Evolutionary conservation across 2,329 filamentous ascomycete species (phyloP), one percentile per base, ranked within the genome.

Genomic region (Sordariomycetes sp.): DNA sequence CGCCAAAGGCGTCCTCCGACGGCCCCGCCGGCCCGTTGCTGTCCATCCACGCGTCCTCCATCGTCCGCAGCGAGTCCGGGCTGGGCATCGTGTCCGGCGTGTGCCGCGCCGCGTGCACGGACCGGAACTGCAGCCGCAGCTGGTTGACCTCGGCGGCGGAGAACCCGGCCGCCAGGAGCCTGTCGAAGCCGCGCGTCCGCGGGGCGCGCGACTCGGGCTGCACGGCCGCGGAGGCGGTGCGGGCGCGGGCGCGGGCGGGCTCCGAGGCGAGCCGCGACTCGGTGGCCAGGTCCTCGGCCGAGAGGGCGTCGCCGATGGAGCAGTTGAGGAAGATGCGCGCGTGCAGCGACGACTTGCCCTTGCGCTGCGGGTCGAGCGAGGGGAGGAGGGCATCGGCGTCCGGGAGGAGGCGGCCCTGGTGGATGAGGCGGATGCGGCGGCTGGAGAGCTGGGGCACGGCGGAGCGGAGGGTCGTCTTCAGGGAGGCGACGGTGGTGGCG

Each of bases 11-110:
- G 34, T 65, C 63, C 2, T 62, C 66, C 1, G 64, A 68, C 1
- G 70, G 64, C 22, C 70, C 72, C 4, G 69, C 68, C 32, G 63
- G 68, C 52, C 69, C 74, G 40, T 83, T 85, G 58, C 82, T 82
- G 65, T 97, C 93, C 61, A 97, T 87, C 93, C 93, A 97, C 12
- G 85, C 78, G 66, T 97, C 93, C 70, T 97, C 93, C 68, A 97
- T 80, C 24, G 81, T 77, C 16, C 90, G 84, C 65, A 97, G 76
- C 32, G 86, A 82, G 61, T 87, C 80, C 0, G 89, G 88, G 12
- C 83, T 86, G 1, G 93, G 93, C 87, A 96, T 90, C 0, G 88
- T 89, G 69, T 96, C 92, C 0, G 90, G 90, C 1, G 91, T 95
- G 68, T 89, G 90, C 28, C 88, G 87, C 62, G 87, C 82, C 34